These are phyloP conservation scores for Magnusiomyces magnusii DNA, from an alignment of 1,139 yeast species.

Conservation along the genomic window DNA sequence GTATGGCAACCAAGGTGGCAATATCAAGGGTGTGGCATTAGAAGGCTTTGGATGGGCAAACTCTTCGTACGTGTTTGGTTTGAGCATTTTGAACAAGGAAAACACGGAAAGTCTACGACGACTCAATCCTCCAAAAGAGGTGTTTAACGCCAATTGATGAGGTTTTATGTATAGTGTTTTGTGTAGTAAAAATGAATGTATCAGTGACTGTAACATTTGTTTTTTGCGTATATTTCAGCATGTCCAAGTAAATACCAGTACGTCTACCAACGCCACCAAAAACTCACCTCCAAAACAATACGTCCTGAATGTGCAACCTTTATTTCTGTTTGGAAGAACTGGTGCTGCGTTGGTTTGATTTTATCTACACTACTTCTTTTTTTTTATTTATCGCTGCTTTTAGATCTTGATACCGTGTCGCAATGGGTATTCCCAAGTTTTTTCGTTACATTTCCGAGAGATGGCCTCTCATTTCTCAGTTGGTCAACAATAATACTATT, in stretches of 20 bases:
- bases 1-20: conserved; percentile 94
- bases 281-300: too few relatives aligned
- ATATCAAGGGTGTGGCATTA: conserved; percentile 86
- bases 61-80: conserved; percentile 72
- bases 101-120: conserved; percentile 77
- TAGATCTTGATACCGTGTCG: conserved; percentile 3
- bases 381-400: not conserved
- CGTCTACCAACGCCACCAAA: too few relatives aligned
- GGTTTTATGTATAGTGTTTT: too few relatives aligned
- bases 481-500: conserved; percentile 73
- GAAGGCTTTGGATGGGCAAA: conserved; percentile 98
- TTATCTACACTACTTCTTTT: not conserved
- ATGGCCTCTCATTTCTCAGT: conserved; percentile 95
- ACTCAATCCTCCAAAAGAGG: conserved; percentile 69
- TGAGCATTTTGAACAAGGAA: conserved; percentile 57
- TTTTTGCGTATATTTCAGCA: too few relatives aligned
- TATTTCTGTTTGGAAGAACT: not conserved
- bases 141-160: too few relatives aligned
- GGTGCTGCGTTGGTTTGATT: not conserved
- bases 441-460: conserved; percentile 96
- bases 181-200: too few relatives aligned
- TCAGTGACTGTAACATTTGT: too few relatives aligned
- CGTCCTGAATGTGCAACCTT: too few relatives aligned
- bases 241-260: too few relatives aligned
- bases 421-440: conserved; percentile 84